Evolutionary conservation across 2,329 filamentous ascomycete species (phyloP).

Genomic region (Madurella mycetomatis): DNA sequence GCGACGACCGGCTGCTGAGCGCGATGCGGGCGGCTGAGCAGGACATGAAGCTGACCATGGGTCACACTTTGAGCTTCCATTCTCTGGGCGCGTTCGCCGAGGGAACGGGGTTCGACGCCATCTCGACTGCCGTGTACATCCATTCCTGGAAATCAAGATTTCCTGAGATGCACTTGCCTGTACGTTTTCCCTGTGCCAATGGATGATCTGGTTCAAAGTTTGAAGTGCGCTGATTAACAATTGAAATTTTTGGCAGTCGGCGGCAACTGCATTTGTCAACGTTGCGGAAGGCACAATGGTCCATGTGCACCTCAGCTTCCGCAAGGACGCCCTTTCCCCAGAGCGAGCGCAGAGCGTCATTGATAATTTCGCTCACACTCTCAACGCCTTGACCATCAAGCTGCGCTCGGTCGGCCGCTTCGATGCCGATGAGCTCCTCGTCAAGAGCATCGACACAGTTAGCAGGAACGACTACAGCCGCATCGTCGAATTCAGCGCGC

Average conservation of each 20-base stretch:
- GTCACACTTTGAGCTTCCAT: conserved; percentile 8
- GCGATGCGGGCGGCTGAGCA: conserved; percentile 10
- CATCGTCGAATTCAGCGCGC: conserved; percentile 21
- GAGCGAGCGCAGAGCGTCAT: conserved; percentile 5
- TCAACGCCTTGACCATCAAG: conserved; percentile 6
- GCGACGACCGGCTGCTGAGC: conserved; percentile 8
- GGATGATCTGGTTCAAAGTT: no score
- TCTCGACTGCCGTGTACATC: conserved; percentile 5
- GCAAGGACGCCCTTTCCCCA: conserved; percentile 2
- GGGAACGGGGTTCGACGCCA: not conserved
- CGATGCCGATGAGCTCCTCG: conserved; percentile 8
- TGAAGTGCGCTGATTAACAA: no score
- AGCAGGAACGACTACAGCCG: conserved; percentile 13
- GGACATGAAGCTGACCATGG: conserved; percentile 12
- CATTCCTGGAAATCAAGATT: conserved; percentile 6
- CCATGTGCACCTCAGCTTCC: conserved; percentile 6
- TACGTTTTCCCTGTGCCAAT: not conserved
- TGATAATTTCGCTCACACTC: conserved; percentile 9
- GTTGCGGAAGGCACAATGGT: conserved; percentile 9
- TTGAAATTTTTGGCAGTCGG: not conserved
- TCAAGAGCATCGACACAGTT: conserved; percentile 11
- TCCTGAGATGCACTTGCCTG: conserved; percentile 11
- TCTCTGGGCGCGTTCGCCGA: conserved; percentile 9
- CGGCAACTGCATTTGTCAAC: conserved; percentile 8
- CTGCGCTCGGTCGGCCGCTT: conserved; percentile 1